Evolutionary conservation across 2,329 filamentous ascomycete genomes (phyloP).

Genomic region (Fusarium pseudograminearum): DNA sequence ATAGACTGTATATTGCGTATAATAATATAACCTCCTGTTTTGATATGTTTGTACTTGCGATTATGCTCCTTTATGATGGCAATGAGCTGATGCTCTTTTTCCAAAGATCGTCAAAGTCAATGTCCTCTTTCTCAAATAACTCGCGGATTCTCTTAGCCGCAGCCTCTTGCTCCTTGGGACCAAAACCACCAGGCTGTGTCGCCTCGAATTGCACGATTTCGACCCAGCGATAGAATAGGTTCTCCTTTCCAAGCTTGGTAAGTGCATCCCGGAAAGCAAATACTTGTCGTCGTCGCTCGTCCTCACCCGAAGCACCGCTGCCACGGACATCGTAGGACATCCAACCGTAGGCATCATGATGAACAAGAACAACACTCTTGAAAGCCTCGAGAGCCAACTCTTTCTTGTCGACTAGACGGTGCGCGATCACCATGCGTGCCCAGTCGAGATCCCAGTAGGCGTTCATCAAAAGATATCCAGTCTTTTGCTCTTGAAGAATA

Average conservation of each 20-base stretch:
- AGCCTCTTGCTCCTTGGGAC: constrained; percentile 75
- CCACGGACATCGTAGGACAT: constrained; percentile 68
- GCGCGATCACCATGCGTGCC: constrained; percentile 80
- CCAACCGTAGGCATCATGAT: constrained; percentile 78
- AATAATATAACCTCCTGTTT: background rate
- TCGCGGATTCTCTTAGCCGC: constrained; percentile 80
- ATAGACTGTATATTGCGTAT: background rate
- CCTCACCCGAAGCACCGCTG: constrained; percentile 65
- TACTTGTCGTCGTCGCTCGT: constrained; percentile 78
- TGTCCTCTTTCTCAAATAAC: constrained; percentile 77
- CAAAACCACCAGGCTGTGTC: constrained; percentile 81
- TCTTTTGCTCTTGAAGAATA: constrained; percentile 78
- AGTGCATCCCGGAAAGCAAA: constrained; percentile 84
- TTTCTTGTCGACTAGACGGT: constrained; percentile 74
- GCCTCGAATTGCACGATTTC: constrained; percentile 92
- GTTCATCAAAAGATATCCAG: constrained; percentile 88
- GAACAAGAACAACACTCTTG: constrained; percentile 75
- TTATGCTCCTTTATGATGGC: background rate
- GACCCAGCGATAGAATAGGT: constrained; percentile 91
- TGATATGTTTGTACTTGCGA: background rate
- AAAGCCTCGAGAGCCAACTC: constrained; percentile 74
- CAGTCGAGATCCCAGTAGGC: constrained; percentile 91
- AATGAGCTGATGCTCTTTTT: constrained; percentile 61
- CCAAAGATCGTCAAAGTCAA: constrained; percentile 89
- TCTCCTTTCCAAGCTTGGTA: constrained; percentile 82